phyloP scores from a whole-genome alignment of 441 rosid species.

The Breynia disticha region DNA sequence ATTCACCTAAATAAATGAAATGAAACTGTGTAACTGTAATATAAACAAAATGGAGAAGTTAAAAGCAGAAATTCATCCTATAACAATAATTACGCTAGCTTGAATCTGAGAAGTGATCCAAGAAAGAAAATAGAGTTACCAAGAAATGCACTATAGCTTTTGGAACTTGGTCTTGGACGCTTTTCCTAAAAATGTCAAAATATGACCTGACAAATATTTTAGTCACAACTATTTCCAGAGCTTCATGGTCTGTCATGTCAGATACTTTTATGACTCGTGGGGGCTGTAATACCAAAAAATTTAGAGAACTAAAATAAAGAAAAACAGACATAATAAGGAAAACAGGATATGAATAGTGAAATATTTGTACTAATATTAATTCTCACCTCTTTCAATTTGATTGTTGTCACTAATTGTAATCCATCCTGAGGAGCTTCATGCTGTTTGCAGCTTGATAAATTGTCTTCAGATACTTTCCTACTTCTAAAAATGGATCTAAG shows the following conservation, averaged over 20 bases:
- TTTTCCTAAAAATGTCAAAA: constrained; percentile 33
- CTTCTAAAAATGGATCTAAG: constrained; percentile 34
- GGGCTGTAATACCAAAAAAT: constrained; percentile 28
- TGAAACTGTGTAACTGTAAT: background rate
- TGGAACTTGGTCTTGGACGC: constrained; percentile 32
- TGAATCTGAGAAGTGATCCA: background rate
- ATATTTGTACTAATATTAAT: background rate
- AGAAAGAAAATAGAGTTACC: constrained; percentile 16
- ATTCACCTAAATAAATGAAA: constrained; percentile 27
- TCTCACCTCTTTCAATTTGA: constrained; percentile 36
- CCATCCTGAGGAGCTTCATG: constrained; percentile 17
- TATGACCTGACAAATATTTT: constrained; percentile 30
- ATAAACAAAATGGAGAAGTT: background rate
- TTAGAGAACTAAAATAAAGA: background rate
- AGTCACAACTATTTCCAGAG: constrained; percentile 22
- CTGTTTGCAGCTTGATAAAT: constrained; percentile 13
- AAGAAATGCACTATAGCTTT: constrained; percentile 37
- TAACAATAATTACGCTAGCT: background rate
- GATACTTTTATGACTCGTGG: constrained; percentile 29
- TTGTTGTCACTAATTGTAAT: constrained; percentile 21
- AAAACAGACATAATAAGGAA: constrained; percentile 6
- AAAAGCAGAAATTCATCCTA: background rate
- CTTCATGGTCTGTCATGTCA: constrained; percentile 27
- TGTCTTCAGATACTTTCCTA: constrained; percentile 22
- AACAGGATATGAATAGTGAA: constrained; percentile 6